A percentile compares a stretch with the other conserved stretches of the same genome.
phyloP scores from a whole-genome alignment of 495 filamentous ascomycete species.

The Penicillium fimorum region DNA sequence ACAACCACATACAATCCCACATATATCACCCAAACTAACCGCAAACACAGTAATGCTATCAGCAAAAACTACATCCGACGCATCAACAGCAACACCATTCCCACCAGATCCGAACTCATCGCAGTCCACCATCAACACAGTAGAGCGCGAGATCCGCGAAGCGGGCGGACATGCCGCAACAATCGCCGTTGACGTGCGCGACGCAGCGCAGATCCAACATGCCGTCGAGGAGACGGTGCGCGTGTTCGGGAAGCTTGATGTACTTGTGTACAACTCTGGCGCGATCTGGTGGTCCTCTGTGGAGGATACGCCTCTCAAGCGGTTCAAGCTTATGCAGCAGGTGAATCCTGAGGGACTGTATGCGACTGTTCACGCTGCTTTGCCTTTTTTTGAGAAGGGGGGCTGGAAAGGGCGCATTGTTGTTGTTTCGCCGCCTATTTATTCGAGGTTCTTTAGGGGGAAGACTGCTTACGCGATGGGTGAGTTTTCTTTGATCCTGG shows the following conservation, averaged over 20 bases:
- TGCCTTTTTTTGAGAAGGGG: constrained; percentile 60
- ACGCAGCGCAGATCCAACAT: constrained; percentile 58
- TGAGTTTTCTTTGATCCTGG: constrained; percentile 14
- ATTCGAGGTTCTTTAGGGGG: constrained; percentile 78
- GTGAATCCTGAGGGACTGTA: constrained; percentile 72
- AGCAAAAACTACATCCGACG: constrained; percentile 74
- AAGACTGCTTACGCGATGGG: constrained; percentile 89
- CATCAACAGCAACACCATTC: constrained; percentile 56
- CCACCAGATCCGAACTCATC: constrained; percentile 81
- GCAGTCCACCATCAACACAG: constrained; percentile 78
- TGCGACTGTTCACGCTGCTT: constrained; percentile 59
- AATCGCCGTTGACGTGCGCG: constrained; percentile 68
- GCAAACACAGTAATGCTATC: constrained; percentile 65
- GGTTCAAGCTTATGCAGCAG: constrained; percentile 79
- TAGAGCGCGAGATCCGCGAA: constrained; percentile 72
- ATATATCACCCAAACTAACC: neutral
- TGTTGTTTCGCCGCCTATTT: constrained; percentile 83
- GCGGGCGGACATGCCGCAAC: constrained; percentile 63
- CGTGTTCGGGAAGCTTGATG: constrained; percentile 64
- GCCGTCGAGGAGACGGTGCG: constrained; percentile 62
- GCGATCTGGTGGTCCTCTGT: constrained; percentile 86
- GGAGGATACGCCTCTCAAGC: constrained; percentile 68
- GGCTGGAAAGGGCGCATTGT: constrained; percentile 63
- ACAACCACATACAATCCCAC: constrained; percentile 2
- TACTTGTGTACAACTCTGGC: constrained; percentile 78